Evolutionary conservation across 139 green algal species (phyloP), one percentile per base, ranked within the genome.

Genomic region (Auxenochlorella pyrenoidosa): DNA sequence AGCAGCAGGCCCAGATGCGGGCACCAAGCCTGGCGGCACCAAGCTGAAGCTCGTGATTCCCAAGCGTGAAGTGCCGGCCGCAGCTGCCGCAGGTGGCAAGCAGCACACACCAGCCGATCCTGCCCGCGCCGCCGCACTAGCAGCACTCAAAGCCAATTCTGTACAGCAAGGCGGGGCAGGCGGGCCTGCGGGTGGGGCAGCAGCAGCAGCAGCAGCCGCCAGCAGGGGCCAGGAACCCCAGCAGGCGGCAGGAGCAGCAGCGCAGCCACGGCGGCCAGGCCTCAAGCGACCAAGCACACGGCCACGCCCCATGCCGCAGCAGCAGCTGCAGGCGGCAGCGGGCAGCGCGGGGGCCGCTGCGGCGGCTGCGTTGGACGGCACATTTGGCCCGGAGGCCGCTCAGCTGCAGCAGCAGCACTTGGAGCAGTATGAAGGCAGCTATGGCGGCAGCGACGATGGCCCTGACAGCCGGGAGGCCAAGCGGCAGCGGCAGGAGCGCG

Each of bases 11-110:
- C 0, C 54, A 8, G n/a, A 36, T 28, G 59, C 79, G 38, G 10
- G 10, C 12, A 36, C 51, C 22, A 70, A 38, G 28, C 54, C 54
- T 63, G 58, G 22, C 0, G 58, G 18, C 63, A 75, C 59, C 18
- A 90, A 84, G 41, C 44, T 90, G 3, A 90, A 88, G 43, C 73
- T 90, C 22, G 87, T 90, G n/a, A 90, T 90, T 43, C 87, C 81
- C 26, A 90, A 90, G 40, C 71, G 60, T 13, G 68, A 83, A 2
- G 15, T 38, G 10, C 34, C 83, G 16, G 28, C 75, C 19, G 44
- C 19, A 82, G 26, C 80, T 13, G 65, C 44, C 0, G 75, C 51
- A 36, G 54, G 19, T 13, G 40, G 75, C 75, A 38, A 76, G 70
- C 70, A 36, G n/a, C n/a, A 16, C 15, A n/a, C 43, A 18, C n/a